Conservation (phyloP, 148 eudicot genomes). For the Chenopodium berlandieri region DNA sequence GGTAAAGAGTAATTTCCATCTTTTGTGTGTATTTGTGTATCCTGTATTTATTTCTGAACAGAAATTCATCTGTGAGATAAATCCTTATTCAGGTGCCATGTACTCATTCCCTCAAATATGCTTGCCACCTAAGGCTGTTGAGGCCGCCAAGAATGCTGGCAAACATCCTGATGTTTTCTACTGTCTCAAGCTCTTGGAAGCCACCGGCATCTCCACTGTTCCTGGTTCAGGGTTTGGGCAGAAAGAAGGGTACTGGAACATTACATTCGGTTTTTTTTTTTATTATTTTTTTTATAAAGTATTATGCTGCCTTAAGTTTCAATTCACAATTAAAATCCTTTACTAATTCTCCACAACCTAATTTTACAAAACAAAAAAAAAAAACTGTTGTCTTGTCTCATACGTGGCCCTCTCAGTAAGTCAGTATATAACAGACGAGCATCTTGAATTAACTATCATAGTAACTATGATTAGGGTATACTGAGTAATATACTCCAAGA, state of each 20-base stretch:
- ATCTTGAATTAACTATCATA: background rate
- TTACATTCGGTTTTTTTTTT: background rate
- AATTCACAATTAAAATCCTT: background rate
- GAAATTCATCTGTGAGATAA: background rate
- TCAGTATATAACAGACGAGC: background rate
- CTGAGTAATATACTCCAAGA: background rate
- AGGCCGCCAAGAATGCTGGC: slow-evolving; percentile 70
- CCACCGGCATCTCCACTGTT: slow-evolving; percentile 97
- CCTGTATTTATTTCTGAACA: background rate
- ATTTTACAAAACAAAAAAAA: background rate
- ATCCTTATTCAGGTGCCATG: slow-evolving; percentile 78
- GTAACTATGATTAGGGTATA: background rate
- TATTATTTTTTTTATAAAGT: no score
- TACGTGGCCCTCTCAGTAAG: background rate
- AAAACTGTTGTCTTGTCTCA: background rate
- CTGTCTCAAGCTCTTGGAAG: slow-evolving; percentile 91
- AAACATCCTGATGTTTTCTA: slow-evolving; percentile 90
- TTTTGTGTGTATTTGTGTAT: background rate
- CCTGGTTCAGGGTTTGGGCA: slow-evolving; percentile 99
- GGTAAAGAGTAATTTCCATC: slow-evolving; percentile 36
- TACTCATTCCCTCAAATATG: slow-evolving; percentile 95
- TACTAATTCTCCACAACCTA: background rate
- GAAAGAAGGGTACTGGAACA: slow-evolving; percentile 72
- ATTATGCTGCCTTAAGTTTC: background rate
- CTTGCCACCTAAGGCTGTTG: slow-evolving; percentile 81